Evolutionary conservation across 179 eudicot genomes (phyloP).

Genomic region (Camellia oleifera): DNA sequence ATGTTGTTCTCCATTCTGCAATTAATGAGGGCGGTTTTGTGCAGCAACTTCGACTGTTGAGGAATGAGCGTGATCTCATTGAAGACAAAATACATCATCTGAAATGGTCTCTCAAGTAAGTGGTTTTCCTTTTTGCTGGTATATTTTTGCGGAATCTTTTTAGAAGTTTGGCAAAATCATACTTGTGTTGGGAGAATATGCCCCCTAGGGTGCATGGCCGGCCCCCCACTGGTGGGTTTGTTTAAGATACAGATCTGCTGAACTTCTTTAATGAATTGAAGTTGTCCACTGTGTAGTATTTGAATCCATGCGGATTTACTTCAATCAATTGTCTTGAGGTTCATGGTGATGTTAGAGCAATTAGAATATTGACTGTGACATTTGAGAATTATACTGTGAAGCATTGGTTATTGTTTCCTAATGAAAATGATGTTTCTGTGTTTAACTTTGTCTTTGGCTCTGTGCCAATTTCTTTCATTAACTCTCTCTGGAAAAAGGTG

Average conservation of each 20-base stretch:
- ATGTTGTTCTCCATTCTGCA: neutral
- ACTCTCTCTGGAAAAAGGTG: neutral
- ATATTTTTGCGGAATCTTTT: neutral
- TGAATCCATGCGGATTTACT: neutral
- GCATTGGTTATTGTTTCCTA: neutral
- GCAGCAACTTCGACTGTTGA: constrained; percentile 77
- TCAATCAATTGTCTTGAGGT: neutral
- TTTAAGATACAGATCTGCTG: neutral
- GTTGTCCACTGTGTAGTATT: neutral
- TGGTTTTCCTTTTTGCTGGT: neutral
- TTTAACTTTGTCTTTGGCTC: neutral
- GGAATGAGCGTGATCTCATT: constrained; percentile 74
- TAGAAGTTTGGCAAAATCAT: neutral
- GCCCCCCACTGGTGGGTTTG: neutral
- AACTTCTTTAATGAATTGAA: neutral
- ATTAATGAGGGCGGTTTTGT: constrained; percentile 1
- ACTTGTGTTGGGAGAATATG: neutral
- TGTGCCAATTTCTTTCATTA: neutral
- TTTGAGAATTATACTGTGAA: neutral
- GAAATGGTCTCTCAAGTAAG: constrained; percentile 89
- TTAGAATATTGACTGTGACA: neutral
- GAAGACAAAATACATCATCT: constrained; percentile 84
- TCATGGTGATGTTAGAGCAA: constrained; percentile 2
- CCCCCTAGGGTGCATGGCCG: neutral
- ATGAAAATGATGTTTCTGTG: neutral